Evolutionary conservation across 805 yeast species (phyloP).

Genomic region (Pichia sporocuriosa): DNA sequence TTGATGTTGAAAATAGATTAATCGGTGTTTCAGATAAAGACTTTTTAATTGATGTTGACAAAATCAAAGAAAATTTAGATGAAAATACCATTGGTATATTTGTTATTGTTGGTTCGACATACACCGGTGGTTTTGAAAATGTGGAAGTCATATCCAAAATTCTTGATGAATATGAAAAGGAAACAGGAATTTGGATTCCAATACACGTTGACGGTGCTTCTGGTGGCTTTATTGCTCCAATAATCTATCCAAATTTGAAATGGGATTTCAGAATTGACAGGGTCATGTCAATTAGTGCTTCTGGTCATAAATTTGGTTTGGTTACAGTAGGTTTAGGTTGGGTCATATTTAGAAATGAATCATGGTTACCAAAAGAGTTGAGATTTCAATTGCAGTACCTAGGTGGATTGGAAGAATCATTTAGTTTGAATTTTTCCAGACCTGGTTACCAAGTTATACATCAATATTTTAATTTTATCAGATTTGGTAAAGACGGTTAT

Average conservation of each 20-base stretch:
- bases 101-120: slow-evolving; percentile 85
- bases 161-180: slow-evolving; percentile 62
- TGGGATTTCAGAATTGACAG: slow-evolving; percentile 82
- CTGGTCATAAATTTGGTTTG: slow-evolving; percentile 90
- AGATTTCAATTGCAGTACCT: slow-evolving; percentile 75
- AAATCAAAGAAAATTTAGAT: slow-evolving; percentile 61
- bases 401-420: slow-evolving; percentile 86
- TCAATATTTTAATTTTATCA: slow-evolving; percentile 76
- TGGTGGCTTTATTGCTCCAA: slow-evolving; percentile 87
- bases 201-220: slow-evolving; percentile 94
- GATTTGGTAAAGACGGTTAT: slow-evolving; percentile 70
- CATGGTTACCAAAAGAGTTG: slow-evolving; percentile 60
- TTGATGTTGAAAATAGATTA: slow-evolving; percentile 81
- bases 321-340: slow-evolving; percentile 91
- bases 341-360: slow-evolving; percentile 72
- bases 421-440: slow-evolving; percentile 80
- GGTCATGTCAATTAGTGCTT: slow-evolving; percentile 78
- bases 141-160: slow-evolving; percentile 54
- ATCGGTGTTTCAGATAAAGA: slow-evolving; percentile 59
- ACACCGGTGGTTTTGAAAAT: slow-evolving; percentile 87
- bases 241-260: slow-evolving; percentile 61
- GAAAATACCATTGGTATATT: slow-evolving; percentile 91
- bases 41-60: slow-evolving; percentile 55
- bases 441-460: slow-evolving; percentile 89
- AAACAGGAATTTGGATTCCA: slow-evolving; percentile 62